phyloP scores from a whole-genome alignment of 164 flowering plant species.

The Vitis cinerea region DNA sequence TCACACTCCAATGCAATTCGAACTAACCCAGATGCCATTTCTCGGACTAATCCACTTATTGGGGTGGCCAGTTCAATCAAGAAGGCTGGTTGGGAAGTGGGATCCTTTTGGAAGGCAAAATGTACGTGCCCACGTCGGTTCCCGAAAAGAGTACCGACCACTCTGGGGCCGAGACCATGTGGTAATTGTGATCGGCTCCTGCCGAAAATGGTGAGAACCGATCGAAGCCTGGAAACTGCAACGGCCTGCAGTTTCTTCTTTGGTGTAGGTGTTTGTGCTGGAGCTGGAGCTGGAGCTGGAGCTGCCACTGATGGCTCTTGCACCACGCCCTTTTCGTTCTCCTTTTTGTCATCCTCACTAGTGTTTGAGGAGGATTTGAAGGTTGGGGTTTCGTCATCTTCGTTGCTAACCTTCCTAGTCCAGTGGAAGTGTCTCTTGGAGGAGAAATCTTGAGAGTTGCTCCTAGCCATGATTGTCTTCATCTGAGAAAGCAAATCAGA shows the following conservation, averaged over 20 bases:
- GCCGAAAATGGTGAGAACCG: slow-evolving; percentile 35
- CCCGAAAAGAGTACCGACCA: slow-evolving; percentile 61
- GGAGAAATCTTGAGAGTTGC: slow-evolving; percentile 27
- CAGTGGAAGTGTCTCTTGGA: slow-evolving; percentile 58
- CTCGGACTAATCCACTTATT: slow-evolving; percentile 49
- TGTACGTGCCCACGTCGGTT: slow-evolving; percentile 54
- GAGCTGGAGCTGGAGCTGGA: neutral
- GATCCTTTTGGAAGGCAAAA: slow-evolving; percentile 56
- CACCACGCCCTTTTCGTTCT: neutral
- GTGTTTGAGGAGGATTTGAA: slow-evolving; percentile 18
- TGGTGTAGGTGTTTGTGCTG: neutral
- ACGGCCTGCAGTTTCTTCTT: slow-evolving; percentile 39
- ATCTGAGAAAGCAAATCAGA: slow-evolving; percentile 12
- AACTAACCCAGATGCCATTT: slow-evolving; percentile 73
- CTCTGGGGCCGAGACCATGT: slow-evolving; percentile 35
- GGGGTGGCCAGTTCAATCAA: slow-evolving; percentile 62
- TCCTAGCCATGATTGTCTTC: slow-evolving; percentile 36
- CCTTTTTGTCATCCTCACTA: slow-evolving; percentile 3
- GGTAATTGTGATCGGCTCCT: slow-evolving; percentile 23
- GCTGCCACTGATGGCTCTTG: neutral
- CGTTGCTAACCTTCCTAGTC: slow-evolving; percentile 46
- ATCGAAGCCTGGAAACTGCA: slow-evolving; percentile 47
- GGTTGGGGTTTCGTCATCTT: slow-evolving; percentile 31
- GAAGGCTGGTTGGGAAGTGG: slow-evolving; percentile 45
- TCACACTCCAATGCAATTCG: slow-evolving; percentile 65